These are phyloP conservation scores for Erodium texanum DNA, from an alignment of 441 rosid species.

Conservation along the genomic window DNA sequence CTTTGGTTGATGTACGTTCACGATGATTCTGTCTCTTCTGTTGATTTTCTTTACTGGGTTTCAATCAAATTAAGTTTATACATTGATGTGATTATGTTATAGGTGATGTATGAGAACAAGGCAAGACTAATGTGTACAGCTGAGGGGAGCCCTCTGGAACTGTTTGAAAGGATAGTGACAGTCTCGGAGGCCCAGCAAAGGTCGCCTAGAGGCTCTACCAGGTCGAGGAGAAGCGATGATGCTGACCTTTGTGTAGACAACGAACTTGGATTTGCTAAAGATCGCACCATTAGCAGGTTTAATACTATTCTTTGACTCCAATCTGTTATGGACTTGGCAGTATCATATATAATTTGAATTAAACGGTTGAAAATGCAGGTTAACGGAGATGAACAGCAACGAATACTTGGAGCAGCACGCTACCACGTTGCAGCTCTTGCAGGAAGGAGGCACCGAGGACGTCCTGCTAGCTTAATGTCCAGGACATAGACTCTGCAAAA, in stretches of 20 bases:
- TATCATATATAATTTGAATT: too few relatives aligned
- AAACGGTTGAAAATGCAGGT: conserved; percentile 33
- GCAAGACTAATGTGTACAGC: conserved; percentile 80
- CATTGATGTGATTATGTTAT: conserved; percentile 1
- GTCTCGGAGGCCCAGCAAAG: conserved; percentile 63
- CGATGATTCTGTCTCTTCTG: background rate
- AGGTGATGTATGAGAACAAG: conserved; percentile 95
- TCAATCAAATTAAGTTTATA: too few relatives aligned
- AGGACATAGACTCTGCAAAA: too few relatives aligned
- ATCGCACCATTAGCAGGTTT: conserved; percentile 92
- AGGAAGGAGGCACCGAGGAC: background rate
- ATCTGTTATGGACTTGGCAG: too few relatives aligned
- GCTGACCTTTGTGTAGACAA: conserved; percentile 83
- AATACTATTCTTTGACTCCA: too few relatives aligned
- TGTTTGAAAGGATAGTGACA: conserved; percentile 59
- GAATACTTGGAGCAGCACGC: conserved; percentile 80
- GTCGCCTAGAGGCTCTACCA: conserved; percentile 74
- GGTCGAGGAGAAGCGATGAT: conserved; percentile 74
- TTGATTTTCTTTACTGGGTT: too few relatives aligned
- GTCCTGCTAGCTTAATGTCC: background rate
- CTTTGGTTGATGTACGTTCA: conserved; percentile 73
- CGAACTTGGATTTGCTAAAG: conserved; percentile 88
- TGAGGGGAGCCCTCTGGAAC: conserved; percentile 74
- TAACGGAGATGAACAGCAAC: conserved; percentile 91
- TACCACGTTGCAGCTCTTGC: conserved; percentile 19